Conservation (phyloP, 305 asterid genomes). For the Fraxinus ornus region DNA sequence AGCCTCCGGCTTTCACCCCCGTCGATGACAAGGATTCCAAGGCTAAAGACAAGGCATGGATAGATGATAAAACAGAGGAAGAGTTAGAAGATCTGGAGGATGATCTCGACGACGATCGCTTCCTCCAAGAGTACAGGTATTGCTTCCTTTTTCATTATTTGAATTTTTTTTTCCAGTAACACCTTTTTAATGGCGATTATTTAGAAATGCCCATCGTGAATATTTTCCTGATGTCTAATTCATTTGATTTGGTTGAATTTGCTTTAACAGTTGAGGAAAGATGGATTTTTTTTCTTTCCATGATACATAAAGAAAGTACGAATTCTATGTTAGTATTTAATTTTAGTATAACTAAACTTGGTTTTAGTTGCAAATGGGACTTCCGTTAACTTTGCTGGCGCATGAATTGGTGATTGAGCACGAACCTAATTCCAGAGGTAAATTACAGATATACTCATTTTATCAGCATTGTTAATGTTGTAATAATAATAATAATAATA, state of each 20-base stretch:
- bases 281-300: background rate
- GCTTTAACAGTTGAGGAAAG: background rate
- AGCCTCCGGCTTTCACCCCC: constrained; percentile 67
- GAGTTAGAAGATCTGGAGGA: constrained; percentile 94
- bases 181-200: background rate
- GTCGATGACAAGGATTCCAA: constrained; percentile 61
- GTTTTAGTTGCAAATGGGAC: background rate
- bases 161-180: background rate
- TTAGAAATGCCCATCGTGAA: background rate
- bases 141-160: background rate
- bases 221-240: background rate
- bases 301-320: background rate
- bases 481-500: background rate
- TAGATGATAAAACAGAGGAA: constrained; percentile 63
- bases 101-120: constrained; percentile 88
- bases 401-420: background rate
- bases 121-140: constrained; percentile 82
- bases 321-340: background rate
- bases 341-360: background rate
- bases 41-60: constrained; percentile 75
- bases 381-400: background rate
- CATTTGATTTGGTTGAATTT: background rate
- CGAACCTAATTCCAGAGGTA: background rate
- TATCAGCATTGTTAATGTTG: background rate
- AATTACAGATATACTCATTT: background rate